Evolutionary conservation across 768 basidiomycete species (phyloP), one percentile per base, ranked within the genome.

Genomic region (Leucocoprinus sp.): DNA sequence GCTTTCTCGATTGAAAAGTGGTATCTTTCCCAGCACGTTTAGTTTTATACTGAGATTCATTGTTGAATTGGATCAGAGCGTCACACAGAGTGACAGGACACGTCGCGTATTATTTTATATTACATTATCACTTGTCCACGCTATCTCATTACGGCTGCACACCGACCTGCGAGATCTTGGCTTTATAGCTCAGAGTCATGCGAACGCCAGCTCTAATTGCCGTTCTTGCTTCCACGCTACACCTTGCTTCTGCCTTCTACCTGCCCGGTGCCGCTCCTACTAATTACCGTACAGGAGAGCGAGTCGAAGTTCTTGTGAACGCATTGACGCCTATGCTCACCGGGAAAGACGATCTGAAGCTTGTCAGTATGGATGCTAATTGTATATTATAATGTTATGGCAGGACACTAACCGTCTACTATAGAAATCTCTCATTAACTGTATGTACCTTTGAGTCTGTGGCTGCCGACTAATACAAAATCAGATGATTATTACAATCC

Each of bases 401-500:
- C 33, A 28, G 31, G 41, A 17, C 31, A 27, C 38, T 14, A 24
- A 36, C 47, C 42, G 24, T 21, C 31, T 33, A 29, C 27, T 18
- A 18, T 50, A 93, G 90, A 91, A 85, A 85, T 93, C 90, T 12
- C 66, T 93, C 54, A 87, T 93, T 42, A 91, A 91, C 57, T 91
- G 90, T 92, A 53, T 56, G 76, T 45, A 7, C 31, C n/a, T 11
- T 31, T 31, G 9, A 12, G 31, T 12, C 31, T n/a, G 4, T 8
- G 4, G 9, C 4, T 4, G 4, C 11, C 5, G 11, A 23, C 24
- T 26, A 27, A 41, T 51, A 24, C 44, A 7, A 12, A 31, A 60
- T 49, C 50, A 88, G 90, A 95, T 61, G 95, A 98, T 62, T 97
- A 95, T 64, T 98, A 97, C 63, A 78, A 93, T 57, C 76, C 83